phyloP scores from a whole-genome alignment of 768 basidiomycete genomes.

The Trametes cinnabarina region DNA sequence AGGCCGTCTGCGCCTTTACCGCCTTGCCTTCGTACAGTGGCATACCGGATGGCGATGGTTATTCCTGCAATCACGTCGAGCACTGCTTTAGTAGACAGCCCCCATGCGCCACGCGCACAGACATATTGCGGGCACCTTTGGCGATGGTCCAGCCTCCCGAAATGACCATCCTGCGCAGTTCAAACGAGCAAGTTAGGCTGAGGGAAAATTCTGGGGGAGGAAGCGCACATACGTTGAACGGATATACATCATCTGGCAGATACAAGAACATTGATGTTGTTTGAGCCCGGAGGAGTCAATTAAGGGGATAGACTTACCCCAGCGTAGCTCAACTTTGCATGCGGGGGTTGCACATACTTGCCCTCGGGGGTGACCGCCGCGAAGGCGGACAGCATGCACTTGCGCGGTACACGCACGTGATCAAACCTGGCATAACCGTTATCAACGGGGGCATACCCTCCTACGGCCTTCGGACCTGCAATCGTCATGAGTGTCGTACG shows the following conservation, averaged over 20 bases:
- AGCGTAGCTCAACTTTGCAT: slow-evolving; percentile 73
- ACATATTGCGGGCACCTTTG: slow-evolving; percentile 40
- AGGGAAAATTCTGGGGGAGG: background rate
- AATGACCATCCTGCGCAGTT: slow-evolving; percentile 54
- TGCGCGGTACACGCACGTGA: slow-evolving; percentile 63
- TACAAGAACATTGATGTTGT: background rate
- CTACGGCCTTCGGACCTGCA: slow-evolving; percentile 57
- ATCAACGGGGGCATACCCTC: slow-evolving; percentile 50
- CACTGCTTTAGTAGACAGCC: no score
- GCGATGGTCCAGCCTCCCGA: slow-evolving; percentile 61
- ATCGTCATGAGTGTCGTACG: no score
- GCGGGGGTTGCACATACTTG: slow-evolving; percentile 61
- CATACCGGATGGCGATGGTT: slow-evolving; percentile 68
- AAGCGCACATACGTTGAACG: slow-evolving; percentile 51
- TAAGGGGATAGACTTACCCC: slow-evolving; percentile 46
- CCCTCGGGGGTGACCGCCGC: slow-evolving; percentile 67
- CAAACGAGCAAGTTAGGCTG: background rate
- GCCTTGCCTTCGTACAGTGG: slow-evolving; percentile 71
- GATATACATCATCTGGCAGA: slow-evolving; percentile 66
- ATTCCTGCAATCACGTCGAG: slow-evolving; percentile 41
- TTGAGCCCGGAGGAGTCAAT: background rate
- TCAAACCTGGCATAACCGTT: slow-evolving; percentile 70
- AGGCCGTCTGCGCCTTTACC: slow-evolving; percentile 46
- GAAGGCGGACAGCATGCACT: slow-evolving; percentile 74
- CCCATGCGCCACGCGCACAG: no score